Evolutionary conservation across 495 filamentous ascomycete genomes (phyloP).

Genomic region (Hypoxylon subgilvum): DNA sequence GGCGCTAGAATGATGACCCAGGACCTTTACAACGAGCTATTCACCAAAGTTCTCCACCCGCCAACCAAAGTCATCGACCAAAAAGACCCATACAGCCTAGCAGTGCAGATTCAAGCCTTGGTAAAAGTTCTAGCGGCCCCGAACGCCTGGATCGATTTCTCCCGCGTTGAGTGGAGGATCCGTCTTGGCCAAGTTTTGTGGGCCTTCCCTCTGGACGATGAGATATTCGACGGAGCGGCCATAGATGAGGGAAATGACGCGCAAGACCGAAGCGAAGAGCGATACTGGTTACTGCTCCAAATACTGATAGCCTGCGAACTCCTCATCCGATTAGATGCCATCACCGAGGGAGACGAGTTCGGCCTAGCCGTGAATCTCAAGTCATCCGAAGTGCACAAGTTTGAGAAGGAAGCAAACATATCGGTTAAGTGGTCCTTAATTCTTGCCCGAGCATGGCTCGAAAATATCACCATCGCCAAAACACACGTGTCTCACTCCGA

Average conservation of each 20-base stretch:
- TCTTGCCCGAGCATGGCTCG: slow-evolving; percentile 74
- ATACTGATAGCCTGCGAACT: slow-evolving; percentile 79
- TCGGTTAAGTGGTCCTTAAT: slow-evolving; percentile 83
- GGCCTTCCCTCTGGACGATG: slow-evolving; percentile 64
- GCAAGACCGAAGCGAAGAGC: slow-evolving; percentile 56
- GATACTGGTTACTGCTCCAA: slow-evolving; percentile 82
- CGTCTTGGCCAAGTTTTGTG: slow-evolving; percentile 81
- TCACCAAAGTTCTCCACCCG: slow-evolving; percentile 63
- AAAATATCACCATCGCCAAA: slow-evolving; percentile 66
- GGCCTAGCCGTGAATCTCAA: slow-evolving; percentile 54
- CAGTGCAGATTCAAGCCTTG: slow-evolving; percentile 64
- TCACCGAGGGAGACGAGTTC: slow-evolving; percentile 64
- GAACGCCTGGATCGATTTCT: slow-evolving; percentile 78
- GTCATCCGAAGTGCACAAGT: slow-evolving; percentile 64
- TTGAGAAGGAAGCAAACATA: slow-evolving; percentile 67
- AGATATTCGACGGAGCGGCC: slow-evolving; percentile 53
- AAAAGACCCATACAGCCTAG: slow-evolving; percentile 63
- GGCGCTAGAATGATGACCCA: slow-evolving; percentile 45
- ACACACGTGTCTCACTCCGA: slow-evolving; percentile 41
- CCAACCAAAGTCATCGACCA: slow-evolving; percentile 63
- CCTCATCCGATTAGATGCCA: slow-evolving; percentile 73
- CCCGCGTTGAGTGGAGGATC: slow-evolving; percentile 78
- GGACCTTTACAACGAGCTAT: slow-evolving; percentile 66
- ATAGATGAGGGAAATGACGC: slow-evolving; percentile 48
- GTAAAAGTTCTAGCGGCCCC: slow-evolving; percentile 61